Base-by-base conservation (phyloP, 257 asterid species). In the Linderniella brevidens region DNA sequence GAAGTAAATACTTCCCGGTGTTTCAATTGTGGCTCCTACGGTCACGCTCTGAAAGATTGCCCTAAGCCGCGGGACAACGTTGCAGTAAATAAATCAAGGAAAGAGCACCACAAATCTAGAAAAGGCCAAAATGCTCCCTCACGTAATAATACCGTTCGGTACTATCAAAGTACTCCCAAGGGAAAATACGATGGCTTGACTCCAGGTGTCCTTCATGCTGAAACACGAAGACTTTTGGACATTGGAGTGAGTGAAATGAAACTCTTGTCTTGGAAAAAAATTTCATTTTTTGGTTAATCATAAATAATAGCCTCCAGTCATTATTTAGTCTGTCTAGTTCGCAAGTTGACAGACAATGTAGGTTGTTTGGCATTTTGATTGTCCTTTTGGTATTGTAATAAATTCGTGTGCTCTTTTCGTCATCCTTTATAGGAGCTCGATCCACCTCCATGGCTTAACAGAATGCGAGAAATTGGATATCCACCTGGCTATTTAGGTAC, bases 401-500 rank as follows among this genome's bases (percentile, higher is more conserved):
- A 40, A 40, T 14, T 40, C 8, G n/a, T 11, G 3, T 4, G 8
- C 32, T 25, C 32, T 25, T 25, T 25, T 25, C 16, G 3, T 19
- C 10, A 9, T 51, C 59, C 53, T 61, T 55, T 57, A 46, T 62
- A 90, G 99, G 96, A 77, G 68, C 69, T 79, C 55, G 96, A 90
- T 67, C 99, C 99, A 57, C 99, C 96, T 59, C 99, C 99, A 43
- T 90, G 99, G 99, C 92, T 90, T 54, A 61, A 75, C 77, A 74
- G 96, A 69, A 90, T 85, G 99, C 77, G 93, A 54, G 92, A 85
- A 75, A 68, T 90, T 49, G 99, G 99, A 57, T 90, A 90, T 56
- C 99, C 96, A 14, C 94, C 88, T 50, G 96, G 88, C 65, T 85
- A 85, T 75, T 58, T 90, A 70, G 99, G 99, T 90, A 78, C 58